A percentile compares a stretch with the other conserved stretches of the same genome.
These are phyloP conservation scores for Lepidopterella palustris DNA, from an alignment of 495 filamentous ascomycete species.

Conservation along the genomic window DNA sequence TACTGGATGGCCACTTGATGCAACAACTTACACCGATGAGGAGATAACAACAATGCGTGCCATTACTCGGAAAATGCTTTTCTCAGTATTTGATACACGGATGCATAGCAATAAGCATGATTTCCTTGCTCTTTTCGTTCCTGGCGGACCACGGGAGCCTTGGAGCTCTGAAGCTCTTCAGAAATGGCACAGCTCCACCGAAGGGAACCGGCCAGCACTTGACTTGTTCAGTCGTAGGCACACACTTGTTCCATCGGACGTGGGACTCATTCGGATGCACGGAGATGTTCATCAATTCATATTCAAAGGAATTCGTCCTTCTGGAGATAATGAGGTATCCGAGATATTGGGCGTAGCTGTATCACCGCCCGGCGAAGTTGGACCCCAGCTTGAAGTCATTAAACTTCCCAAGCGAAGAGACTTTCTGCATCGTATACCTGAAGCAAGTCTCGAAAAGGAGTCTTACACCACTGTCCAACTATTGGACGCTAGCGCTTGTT, in stretches of 20 bases:
- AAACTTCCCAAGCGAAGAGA: slow-evolving; percentile 52
- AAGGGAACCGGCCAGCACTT: not conserved
- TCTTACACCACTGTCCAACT: slow-evolving; percentile 25
- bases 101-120: slow-evolving; percentile 32
- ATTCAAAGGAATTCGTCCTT: not conserved
- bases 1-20: not conserved
- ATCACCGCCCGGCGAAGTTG: not conserved
- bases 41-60: slow-evolving; percentile 9
- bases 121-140: slow-evolving; percentile 35
- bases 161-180: not conserved
- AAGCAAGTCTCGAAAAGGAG: slow-evolving; percentile 13
- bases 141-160: not conserved
- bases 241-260: too few species aligned
- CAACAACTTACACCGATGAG: not conserved
- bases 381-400: slow-evolving; percentile 8
- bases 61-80: slow-evolving; percentile 34
- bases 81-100: slow-evolving; percentile 31
- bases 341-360: too few species aligned
- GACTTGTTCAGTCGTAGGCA: not conserved
- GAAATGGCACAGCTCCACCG: not conserved
- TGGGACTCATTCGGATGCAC: slow-evolving; percentile 4
- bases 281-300: slow-evolving; percentile 10
- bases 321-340: too few species aligned
- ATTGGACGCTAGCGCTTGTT: slow-evolving; percentile 31
- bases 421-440: slow-evolving; percentile 48